phyloP scores from a whole-genome alignment of 1,284 basidiomycete genomes.

The Pterula multifida region DNA sequence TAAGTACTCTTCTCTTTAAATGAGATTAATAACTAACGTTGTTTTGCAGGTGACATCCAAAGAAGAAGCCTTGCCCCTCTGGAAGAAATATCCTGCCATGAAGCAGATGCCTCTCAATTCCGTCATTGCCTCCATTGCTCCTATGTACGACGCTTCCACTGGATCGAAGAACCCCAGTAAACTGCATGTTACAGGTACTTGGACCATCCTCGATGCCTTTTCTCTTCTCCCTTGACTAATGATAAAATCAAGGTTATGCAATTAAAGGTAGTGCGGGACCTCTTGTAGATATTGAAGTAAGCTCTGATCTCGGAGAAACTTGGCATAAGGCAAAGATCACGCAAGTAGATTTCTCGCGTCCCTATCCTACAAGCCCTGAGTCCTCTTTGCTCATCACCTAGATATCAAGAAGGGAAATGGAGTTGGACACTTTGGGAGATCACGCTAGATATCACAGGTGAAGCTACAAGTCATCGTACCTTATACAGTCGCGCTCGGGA shows the following conservation, averaged over 20 bases:
- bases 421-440: slow-evolving; percentile 62
- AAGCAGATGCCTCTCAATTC: slow-evolving; percentile 53
- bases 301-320: slow-evolving; percentile 34
- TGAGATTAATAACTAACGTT: background rate
- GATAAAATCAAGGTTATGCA: slow-evolving; percentile 45
- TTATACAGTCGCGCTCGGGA: slow-evolving; percentile 25
- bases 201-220: background rate
- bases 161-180: background rate
- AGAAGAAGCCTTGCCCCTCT: slow-evolving; percentile 24
- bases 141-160: slow-evolving; percentile 16
- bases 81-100: slow-evolving; percentile 41
- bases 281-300: slow-evolving; percentile 38
- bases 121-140: slow-evolving; percentile 33
- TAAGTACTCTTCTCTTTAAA: slow-evolving; percentile 17
- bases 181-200: background rate
- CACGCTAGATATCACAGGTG: slow-evolving; percentile 21
- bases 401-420: slow-evolving; percentile 51
- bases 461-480: slow-evolving; percentile 17
- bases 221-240: slow-evolving; percentile 18
- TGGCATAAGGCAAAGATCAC: slow-evolving; percentile 42
- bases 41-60: slow-evolving; percentile 33
- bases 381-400: background rate
- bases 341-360: background rate
- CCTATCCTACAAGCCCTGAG: background rate
- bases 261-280: slow-evolving; percentile 34